These are phyloP conservation scores for Epichloe sylvatica DNA, from an alignment of 2,329 filamentous ascomycete genomes.

Conservation along the genomic window DNA sequence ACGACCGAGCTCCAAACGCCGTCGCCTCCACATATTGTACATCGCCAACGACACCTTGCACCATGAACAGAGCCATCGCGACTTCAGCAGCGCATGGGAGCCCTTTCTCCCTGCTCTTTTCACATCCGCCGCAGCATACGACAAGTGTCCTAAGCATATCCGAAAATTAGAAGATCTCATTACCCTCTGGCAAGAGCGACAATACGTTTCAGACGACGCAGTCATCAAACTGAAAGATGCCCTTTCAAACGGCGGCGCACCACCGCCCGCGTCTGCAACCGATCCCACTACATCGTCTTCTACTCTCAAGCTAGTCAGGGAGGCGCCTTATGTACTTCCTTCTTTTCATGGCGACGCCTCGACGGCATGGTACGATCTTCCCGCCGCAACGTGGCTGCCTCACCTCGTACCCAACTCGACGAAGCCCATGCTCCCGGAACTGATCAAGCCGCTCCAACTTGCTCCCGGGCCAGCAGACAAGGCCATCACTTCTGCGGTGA, in stretches of 20 bases:
- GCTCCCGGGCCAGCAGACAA: constrained; percentile 53
- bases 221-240: constrained; percentile 46
- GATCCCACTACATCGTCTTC: constrained; percentile 9
- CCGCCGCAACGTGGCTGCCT: constrained; percentile 67
- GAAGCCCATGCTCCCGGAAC: constrained; percentile 55
- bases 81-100: constrained; percentile 44
- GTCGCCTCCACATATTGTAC: constrained; percentile 63
- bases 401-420: constrained; percentile 65
- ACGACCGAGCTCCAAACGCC: constrained; percentile 47
- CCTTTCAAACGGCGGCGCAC: constrained; percentile 26
- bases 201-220: constrained; percentile 43
- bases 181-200: constrained; percentile 53
- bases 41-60: constrained; percentile 67
- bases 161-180: constrained; percentile 51
- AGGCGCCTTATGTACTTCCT: constrained; percentile 57
- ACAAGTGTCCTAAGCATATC: constrained; percentile 50
- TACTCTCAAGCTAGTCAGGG: constrained; percentile 34
- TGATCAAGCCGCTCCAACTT: constrained; percentile 60
- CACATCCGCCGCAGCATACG: constrained; percentile 40
- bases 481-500: constrained; percentile 52
- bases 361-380: constrained; percentile 67
- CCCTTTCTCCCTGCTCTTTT: constrained; percentile 48
- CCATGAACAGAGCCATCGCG: constrained; percentile 40
- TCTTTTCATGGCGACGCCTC: constrained; percentile 61
- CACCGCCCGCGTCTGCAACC: constrained; percentile 10